Evolutionary conservation across 1,139 yeast species (phyloP), one percentile per base, ranked within the genome.

Genomic region (Blastobotrys buckinghamii): DNA sequence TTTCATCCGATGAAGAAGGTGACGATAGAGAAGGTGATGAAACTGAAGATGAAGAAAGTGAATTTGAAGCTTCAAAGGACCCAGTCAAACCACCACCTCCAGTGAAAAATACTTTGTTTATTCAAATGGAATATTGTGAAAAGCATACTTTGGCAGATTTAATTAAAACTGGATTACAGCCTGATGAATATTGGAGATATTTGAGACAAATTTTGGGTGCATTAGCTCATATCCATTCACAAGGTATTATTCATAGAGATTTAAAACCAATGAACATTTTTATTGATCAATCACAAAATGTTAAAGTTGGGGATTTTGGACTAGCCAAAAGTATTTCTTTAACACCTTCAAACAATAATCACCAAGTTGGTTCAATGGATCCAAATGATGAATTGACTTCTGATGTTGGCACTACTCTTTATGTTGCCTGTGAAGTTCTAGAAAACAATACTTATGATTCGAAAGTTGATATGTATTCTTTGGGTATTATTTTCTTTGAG

Each of bases 71-170:
- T 15, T 17, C 34, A 29, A 17, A 42, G 32, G 37, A 41, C 42
- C 24, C 27, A 4, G 19, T 15, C 19, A 20, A 47, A 42, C 27
- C 38, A 45, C 44, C 24, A 13, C 40, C 40, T 13, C 45, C 37
- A 17, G 39, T 43, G 20, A 69, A 70, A 59, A 80, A 78, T 68
- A 90, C 76, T 39, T 72, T 75, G 54, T 94, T 72, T 62, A 92
- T 94, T 55, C 98, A 94, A 62, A 94, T 94, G 99, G 98, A 94
- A 64, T 94, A 92, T 62, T 94, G 98, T 68, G 98, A 94, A 59
- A 92, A 92, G 60, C 87, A 87, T 52, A 92, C 98, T 0, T 68
- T 94, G 35, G 77, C 79, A 44, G 96, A 92, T 64, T 71, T 92
- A 54, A 92, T 94, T 39, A 79, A 78, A 42, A 94, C 84, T 54